Conservation (phyloP, 2,329 filamentous ascomycete species). For the Fusarium sororula region DNA sequence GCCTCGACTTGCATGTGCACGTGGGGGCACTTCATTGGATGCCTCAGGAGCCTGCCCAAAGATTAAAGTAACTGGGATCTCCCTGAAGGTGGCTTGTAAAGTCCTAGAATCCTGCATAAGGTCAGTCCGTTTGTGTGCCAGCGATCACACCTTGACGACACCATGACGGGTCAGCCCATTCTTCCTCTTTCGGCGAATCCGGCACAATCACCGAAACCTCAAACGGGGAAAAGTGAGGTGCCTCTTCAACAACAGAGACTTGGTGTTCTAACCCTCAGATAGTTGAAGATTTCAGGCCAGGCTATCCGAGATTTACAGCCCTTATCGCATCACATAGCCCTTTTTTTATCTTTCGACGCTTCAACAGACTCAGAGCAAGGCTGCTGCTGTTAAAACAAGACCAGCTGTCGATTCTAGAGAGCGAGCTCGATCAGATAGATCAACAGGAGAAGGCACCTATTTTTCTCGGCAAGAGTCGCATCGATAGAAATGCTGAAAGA, state of each 20-base stretch:
- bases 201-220: background rate
- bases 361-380: background rate
- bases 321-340: background rate
- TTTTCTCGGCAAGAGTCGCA: background rate
- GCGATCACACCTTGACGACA: background rate
- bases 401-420: background rate
- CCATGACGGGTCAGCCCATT: background rate
- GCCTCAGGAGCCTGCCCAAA: background rate
- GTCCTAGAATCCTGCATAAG: background rate
- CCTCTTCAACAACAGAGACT: fast-evolving
- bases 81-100: background rate
- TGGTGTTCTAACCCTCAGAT: fast-evolving
- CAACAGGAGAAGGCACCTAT: background rate
- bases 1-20: background rate
- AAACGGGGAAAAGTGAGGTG: background rate
- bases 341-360: background rate
- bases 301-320: background rate
- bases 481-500: background rate
- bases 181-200: background rate
- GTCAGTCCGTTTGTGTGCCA: background rate
- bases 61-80: background rate
- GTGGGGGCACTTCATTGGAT: background rate
- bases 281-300: background rate
- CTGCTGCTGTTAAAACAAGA: background rate
- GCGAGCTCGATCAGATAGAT: background rate